Base-by-base conservation (phyloP, 345 rosid species). In the Sisymbrium altissimum region DNA sequence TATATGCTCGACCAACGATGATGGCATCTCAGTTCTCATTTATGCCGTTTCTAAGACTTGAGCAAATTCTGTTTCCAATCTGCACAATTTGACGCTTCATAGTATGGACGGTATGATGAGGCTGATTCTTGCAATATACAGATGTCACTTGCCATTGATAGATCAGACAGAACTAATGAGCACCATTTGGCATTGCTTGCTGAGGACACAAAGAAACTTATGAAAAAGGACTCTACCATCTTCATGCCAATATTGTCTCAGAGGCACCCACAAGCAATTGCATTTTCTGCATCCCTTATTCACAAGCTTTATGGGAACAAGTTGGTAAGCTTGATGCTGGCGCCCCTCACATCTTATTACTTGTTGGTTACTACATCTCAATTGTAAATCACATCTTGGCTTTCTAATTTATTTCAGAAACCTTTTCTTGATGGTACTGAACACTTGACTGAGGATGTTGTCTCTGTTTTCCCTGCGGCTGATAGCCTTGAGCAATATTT, bases 131-230 rank as follows among this genome's bases (percentile, higher is more conserved):
- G 66, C 30, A 56, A 60, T 53, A 57, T 81, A 78, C 96, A 95
- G 99, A 76, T 77, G 61, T 79, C 88, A 79, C 88, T 73, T 65
- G 79, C 79, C 66, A 84, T 88, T 72, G 98, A 92, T 55, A 86
- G 82, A 80, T 81, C 86, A 76, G 96, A 86, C 81, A 62, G 84
- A 76, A 66, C 21, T 14, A 86, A 61, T 52, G 97, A 88, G 49
- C 97, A 89, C 84, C 89, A 81, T 79, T 75, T 95, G 78, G 87
- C 97, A 29, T 78, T 89, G 81, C 98, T 95, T 81, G 98, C 98
- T 27, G 90, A 88, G 75, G 97, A 95, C 77, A 86, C 85, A 44
- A 90, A 79, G 79, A 88, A 83, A 79, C 88, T 95, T 81, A 77
- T 95, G 70, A 83, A 82, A 68, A 88, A 80, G 70, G 99, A 95